A percentile compares a stretch with the other conserved stretches of the same genome.
phyloP scores from a whole-genome alignment of 352 stramenopile species.

The Phytophthora sojae region DNA sequence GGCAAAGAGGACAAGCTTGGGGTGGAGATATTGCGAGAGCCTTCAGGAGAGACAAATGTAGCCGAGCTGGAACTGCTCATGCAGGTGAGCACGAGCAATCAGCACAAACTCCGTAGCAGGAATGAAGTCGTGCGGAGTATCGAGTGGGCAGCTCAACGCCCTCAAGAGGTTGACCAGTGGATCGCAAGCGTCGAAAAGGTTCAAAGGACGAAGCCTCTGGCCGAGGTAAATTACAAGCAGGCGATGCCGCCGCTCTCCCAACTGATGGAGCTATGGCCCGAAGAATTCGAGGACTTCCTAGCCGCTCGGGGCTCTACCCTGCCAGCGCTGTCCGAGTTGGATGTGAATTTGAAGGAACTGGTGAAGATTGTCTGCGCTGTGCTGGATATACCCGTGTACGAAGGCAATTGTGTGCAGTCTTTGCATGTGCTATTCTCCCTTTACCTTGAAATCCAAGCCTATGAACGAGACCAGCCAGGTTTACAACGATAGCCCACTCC shows the following conservation, averaged over 20 bases:
- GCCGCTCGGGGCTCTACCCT: conserved; percentile 24
- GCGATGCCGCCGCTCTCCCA: conserved; percentile 87
- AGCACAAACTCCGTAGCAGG: conserved; percentile 41
- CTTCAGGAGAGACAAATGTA: conserved; percentile 87
- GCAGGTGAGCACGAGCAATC: conserved; percentile 68
- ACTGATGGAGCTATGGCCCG: conserved; percentile 93
- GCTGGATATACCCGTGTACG: conserved; percentile 93
- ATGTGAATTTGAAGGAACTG: conserved; percentile 90
- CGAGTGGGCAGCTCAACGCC: conserved; percentile 85
- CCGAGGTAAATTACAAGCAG: conserved; percentile 87
- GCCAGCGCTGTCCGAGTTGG: conserved; percentile 59
- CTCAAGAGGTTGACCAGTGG: conserved; percentile 92
- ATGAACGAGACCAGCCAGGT: conserved; percentile 55
- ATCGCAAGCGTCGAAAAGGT: conserved; percentile 92
- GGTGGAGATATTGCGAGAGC: conserved; percentile 89
- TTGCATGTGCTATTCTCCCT: conserved; percentile 94
- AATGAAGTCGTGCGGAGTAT: conserved; percentile 88
- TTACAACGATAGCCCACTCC: conserved; percentile 34
- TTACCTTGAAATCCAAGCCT: conserved; percentile 80
- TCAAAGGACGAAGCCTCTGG: conserved; percentile 80
- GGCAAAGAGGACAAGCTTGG: conserved; percentile 79
- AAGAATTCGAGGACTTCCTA: conserved; percentile 84
- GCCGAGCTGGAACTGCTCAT: conserved; percentile 92
- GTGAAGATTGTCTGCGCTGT: conserved; percentile 87
- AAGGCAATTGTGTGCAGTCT: conserved; percentile 80